These are phyloP conservation scores for Patellifolia procumbens DNA, from an alignment of 179 eudicot species.

Conservation along the genomic window DNA sequence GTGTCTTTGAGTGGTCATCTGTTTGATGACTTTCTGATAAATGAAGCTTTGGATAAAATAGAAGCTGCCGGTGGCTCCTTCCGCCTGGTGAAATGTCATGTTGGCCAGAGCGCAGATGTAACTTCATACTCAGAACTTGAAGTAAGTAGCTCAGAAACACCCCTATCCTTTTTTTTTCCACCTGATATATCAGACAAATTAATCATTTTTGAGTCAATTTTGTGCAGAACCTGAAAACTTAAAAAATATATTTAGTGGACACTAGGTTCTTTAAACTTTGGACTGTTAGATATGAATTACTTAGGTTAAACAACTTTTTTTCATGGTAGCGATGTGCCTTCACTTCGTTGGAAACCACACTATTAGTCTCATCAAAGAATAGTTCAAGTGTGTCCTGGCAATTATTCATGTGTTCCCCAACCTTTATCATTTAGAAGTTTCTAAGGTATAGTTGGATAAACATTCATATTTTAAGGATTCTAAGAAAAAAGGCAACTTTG, in stretches of 20 bases:
- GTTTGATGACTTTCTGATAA: conserved; percentile 87
- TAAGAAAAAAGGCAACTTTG: too few relatives aligned
- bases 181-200: neutral
- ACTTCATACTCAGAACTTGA: conserved; percentile 91
- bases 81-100: conserved; percentile 80
- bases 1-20: conserved; percentile 94
- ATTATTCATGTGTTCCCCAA: neutral
- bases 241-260: neutral
- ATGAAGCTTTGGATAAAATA: conserved; percentile 91
- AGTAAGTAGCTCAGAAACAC: conserved; percentile 45
- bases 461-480: neutral
- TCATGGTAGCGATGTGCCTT: neutral
- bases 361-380: neutral
- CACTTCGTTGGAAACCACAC: neutral
- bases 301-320: neutral
- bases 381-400: neutral
- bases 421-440: too few relatives aligned
- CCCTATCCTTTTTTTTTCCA: neutral
- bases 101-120: conserved; percentile 80
- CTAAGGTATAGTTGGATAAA: neutral
- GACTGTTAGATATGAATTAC: neutral
- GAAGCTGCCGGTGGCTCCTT: conserved; percentile 97
- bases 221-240: neutral
- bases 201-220: neutral
- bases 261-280: neutral